Conservation (phyloP, 306 rosid genomes). For the Vigna radiata region DNA sequence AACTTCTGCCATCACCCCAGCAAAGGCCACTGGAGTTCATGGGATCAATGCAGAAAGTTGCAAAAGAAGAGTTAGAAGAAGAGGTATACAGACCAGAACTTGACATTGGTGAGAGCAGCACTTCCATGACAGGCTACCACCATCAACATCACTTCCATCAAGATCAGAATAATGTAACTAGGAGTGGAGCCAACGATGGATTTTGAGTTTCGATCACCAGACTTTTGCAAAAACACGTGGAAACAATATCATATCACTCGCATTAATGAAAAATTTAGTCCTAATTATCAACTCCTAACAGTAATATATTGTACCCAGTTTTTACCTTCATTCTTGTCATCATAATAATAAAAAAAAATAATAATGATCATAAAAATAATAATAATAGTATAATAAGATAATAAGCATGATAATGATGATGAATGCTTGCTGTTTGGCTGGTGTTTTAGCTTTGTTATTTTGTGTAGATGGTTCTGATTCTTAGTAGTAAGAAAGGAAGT, state of each 20-base stretch:
- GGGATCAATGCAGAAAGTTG: constrained; percentile 59
- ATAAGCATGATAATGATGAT: neutral
- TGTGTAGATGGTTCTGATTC: constrained; percentile 9
- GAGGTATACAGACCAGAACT: constrained; percentile 64
- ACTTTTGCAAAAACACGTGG: constrained; percentile 28
- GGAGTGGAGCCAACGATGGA: constrained; percentile 49
- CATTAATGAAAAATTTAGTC: constrained; percentile 15
- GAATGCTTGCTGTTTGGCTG: too few species aligned
- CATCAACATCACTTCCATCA: constrained; percentile 58
- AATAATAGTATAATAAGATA: neutral
- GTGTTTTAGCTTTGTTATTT: neutral
- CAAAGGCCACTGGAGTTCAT: constrained; percentile 60
- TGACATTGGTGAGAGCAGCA: constrained; percentile 70
- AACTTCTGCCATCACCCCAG: constrained; percentile 23
- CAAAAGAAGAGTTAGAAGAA: constrained; percentile 68
- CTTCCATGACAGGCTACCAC: constrained; percentile 55
- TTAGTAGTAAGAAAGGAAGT: constrained; percentile 15
- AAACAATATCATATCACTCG: neutral
- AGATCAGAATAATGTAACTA: constrained; percentile 52
- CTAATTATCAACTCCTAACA: constrained; percentile 43
- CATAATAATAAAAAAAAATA: neutral
- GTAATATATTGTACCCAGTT: constrained; percentile 20
- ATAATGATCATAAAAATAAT: neutral
- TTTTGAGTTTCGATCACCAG: constrained; percentile 43
- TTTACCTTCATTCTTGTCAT: neutral